A percentile compares a stretch with the other conserved stretches of the same genome.
Evolutionary conservation across 805 yeast species (phyloP).

Genomic region (Clavispora fructus): DNA sequence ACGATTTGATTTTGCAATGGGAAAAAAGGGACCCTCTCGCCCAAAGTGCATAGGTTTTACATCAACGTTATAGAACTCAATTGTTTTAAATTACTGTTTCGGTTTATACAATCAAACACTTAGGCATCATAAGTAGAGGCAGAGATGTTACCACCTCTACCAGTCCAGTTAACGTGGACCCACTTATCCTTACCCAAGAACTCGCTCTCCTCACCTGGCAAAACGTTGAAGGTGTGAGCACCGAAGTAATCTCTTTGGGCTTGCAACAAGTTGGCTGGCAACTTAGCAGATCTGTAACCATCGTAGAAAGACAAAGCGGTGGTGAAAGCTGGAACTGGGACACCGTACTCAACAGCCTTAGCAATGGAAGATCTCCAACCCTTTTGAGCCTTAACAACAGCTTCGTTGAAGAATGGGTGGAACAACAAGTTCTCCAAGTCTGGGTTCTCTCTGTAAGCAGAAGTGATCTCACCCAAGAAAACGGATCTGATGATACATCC

Average conservation of each 20-base stretch:
- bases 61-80: not conserved
- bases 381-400: conserved; percentile 86
- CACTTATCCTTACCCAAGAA: conserved; percentile 71
- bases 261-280: conserved; percentile 97
- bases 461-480: conserved; percentile 93
- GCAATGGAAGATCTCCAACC: conserved; percentile 92
- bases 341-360: conserved; percentile 76
- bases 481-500: conserved; percentile 99
- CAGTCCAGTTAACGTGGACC: conserved; percentile 99
- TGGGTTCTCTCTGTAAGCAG: conserved; percentile 92
- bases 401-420: conserved; percentile 90
- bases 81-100: not conserved
- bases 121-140: conserved; percentile 93
- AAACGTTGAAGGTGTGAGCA: conserved; percentile 96
- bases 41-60: not conserved
- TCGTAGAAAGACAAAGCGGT: conserved; percentile 97
- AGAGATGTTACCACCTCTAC: conserved; percentile 96
- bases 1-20: conserved; percentile 81
- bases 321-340: conserved; percentile 96
- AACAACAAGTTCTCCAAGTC: conserved; percentile 91
- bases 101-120: conserved; percentile 4
- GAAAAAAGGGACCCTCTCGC: conserved; percentile 53
- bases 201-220: conserved; percentile 78
- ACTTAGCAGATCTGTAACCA: conserved; percentile 92
- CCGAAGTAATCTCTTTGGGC: conserved; percentile 99